Base-by-base conservation (phyloP, 2,329 filamentous ascomycete species). In the Dryadomyces quercivorus region DNA sequence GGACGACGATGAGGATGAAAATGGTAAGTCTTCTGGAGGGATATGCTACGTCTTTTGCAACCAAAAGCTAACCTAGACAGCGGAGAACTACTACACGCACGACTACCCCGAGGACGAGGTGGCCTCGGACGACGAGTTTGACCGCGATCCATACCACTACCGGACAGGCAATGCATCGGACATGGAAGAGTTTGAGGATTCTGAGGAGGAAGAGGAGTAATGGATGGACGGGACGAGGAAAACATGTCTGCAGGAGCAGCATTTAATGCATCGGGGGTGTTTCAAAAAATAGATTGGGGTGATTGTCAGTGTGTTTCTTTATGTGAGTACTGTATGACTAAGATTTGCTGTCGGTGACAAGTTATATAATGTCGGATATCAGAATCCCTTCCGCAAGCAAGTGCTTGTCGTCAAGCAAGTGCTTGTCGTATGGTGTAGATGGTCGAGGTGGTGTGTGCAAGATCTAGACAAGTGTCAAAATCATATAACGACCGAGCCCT, bases 41-140 rank as follows among this genome's bases (percentile, higher is more conserved):
- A 43, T 12, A 44, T 31, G 22, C 40, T 13, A 16, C 18, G 42
- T 22, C 45, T 36, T 15, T 13, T 22, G 12, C 15, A 40, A 31
- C 2, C 34, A 36, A 6, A 12, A 13, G 21, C 54, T 46, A 13
- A 45, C 51, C 45, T n/a, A 7, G 2, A 26, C 57, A 83, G 84
- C 86, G 40, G 86, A 91, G 64, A 85, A 88, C 62, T 83, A 88
- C 67, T 89, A 90, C 63, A 81, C 82, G 3, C 84, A 85, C 53
- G 86, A 91, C 65, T 91, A 91, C 61, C 86, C 86, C 0, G 86
- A 91, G 58, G 86, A 91, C 53, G 86, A 91, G 64, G 76, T 89
- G 15, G 83, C 81, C 47, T 84, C 81, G 16, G 85, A 89, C 61
- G 82, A 86, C 59, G 82, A 85, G 65, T 79, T 75, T 58, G 77